Evolutionary conservation across 2,329 filamentous ascomycete genomes (phyloP).

Genomic region (Cadophora malorum): DNA sequence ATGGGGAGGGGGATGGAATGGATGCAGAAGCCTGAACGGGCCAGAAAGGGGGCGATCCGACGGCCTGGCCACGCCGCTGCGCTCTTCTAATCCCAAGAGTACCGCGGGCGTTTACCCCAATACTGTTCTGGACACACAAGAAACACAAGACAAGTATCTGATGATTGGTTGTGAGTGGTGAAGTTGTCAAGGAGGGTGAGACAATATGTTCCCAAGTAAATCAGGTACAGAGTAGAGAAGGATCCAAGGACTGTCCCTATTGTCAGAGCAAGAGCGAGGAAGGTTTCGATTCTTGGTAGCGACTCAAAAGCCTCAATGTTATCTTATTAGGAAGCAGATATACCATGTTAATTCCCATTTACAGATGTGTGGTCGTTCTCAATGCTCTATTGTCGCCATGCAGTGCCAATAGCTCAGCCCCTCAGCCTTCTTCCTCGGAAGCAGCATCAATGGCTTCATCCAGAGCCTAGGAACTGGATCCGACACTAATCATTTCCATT

Average conservation of each 20-base stretch:
- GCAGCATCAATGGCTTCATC: slow-evolving; percentile 7
- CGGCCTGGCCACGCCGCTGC: slow-evolving; percentile 6
- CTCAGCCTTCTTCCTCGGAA: slow-evolving; percentile 1
- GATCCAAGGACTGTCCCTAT: neutral
- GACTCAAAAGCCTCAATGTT: neutral
- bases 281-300: neutral
- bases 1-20: neutral
- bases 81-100: neutral
- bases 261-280: neutral
- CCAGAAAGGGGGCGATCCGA: slow-evolving; percentile 13
- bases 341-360: neutral
- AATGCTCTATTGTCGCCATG: slow-evolving; percentile 10
- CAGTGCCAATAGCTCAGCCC: slow-evolving; percentile 17
- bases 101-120: neutral
- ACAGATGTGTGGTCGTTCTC: neutral
- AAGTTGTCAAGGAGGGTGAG: slow-evolving; percentile 4
- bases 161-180: neutral
- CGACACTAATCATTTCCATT: neutral
- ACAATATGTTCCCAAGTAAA: neutral
- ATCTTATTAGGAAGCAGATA: slow-evolving; percentile 1
- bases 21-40: slow-evolving; percentile 9
- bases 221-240: neutral
- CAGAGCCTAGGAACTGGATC: neutral
- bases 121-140: neutral
- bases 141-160: neutral